These are phyloP conservation scores for Limnomonas spitsbergensis DNA, from an alignment of 139 green algal species.

Conservation along the genomic window DNA sequence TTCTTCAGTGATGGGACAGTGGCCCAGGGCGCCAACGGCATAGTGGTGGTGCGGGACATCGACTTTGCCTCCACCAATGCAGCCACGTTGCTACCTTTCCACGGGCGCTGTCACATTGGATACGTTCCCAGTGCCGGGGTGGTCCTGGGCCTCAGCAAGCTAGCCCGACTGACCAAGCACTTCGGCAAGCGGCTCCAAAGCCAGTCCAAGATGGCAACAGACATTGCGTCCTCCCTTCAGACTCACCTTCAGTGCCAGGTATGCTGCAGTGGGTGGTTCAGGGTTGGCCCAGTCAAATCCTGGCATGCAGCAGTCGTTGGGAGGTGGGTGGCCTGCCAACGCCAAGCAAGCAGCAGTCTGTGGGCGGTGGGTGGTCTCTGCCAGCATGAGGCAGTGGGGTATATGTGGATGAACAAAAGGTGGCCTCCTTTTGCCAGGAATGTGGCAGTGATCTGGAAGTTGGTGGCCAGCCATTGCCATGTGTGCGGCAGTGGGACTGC, in stretches of 20 bases:
- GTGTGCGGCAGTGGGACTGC: no score
- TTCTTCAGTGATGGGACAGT: conserved; percentile 79
- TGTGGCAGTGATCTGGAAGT: no score
- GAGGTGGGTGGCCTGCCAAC: no score
- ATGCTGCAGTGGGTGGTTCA: no score
- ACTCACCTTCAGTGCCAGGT: conserved; percentile 29
- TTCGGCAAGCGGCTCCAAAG: conserved; percentile 72
- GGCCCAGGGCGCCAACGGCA: conserved; percentile 32
- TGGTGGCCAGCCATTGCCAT: no score
- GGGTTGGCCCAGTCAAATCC: no score
- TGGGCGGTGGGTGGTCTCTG: no score
- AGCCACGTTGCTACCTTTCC: conserved; percentile 85
- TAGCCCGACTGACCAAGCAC: conserved; percentile 76
- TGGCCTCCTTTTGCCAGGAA: no score
- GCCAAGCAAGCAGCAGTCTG: no score
- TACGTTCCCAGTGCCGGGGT: conserved; percentile 80
- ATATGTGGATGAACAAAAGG: no score
- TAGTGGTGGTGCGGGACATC: conserved; percentile 90
- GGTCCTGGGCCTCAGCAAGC: conserved; percentile 82
- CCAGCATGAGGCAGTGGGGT: no score
- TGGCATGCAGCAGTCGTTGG: no score
- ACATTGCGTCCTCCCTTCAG: conserved; percentile 50
- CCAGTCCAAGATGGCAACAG: conserved; percentile 59
- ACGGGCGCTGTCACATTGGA: conserved; percentile 83
- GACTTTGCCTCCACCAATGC: conserved; percentile 76